Evolutionary conservation across 1,139 yeast genomes (phyloP), one percentile per base, ranked within the genome.

Genomic region (Blastobotrys malaysiensis): DNA sequence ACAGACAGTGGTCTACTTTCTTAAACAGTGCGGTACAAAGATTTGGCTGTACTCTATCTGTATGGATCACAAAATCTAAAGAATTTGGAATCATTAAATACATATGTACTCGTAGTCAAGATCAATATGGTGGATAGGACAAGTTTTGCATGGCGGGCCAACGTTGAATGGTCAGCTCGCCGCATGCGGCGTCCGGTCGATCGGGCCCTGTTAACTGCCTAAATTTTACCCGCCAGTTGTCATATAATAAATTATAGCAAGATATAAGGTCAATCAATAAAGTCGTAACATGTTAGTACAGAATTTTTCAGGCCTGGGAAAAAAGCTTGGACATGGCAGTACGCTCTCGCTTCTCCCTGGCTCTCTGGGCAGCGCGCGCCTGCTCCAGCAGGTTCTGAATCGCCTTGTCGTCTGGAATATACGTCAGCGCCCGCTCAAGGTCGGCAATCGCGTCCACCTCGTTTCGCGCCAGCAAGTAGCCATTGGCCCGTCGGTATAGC

Each of bases 281-380:
- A 45, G 27, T 45, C 26, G 19, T 22, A 18, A 21, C n/a, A 43
- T 13, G 22, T 19, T 19, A 43, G 45, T 43, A 16, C 6, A 24
- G n/a, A 20, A 14, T 5, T 5, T 21, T 21, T 3, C 19, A 20
- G 11, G n/a, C 11, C 16, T 14, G n/a, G 43, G 56, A 45, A 43
- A 89, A 89, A 74, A 88, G 84, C 70, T 87, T 88, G 54, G 89
- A 74, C 76, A 87, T 80, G 1, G 96, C 91, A 62, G 84, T 86
- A 74, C 83, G 86, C 66, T 88, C 89, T 70, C 84, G 84, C 48
- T 82, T 83, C 55, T 74, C 78, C 61, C 89, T 79, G 6, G 73
- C 74, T 62, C 81, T 80, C 55, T 80, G 74, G 46, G 75, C 68
- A 46, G 71, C 69, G 65, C 81, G 83, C 31, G 88, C 85, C 52